Evolutionary conservation across 805 yeast genomes (phyloP).

Genomic region (Hanseniaspora vineae): DNA sequence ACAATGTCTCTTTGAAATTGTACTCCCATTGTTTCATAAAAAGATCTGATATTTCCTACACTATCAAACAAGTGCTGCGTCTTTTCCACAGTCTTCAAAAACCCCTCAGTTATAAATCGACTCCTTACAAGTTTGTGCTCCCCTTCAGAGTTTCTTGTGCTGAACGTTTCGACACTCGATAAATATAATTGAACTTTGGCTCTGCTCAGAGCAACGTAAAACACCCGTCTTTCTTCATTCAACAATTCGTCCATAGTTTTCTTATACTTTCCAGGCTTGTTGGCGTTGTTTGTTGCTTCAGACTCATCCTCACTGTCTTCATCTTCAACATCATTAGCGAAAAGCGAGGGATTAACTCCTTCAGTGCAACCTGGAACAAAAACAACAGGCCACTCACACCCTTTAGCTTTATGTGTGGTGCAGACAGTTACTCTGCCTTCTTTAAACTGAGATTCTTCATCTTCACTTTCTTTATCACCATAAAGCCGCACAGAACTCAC

Average conservation of each 20-base stretch:
- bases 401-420: conserved; percentile 88
- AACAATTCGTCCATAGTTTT: conserved; percentile 16
- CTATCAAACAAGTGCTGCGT: conserved; percentile 16
- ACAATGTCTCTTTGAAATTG: conserved; percentile 1
- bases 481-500: conserved; percentile 3
- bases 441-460: conserved; percentile 11
- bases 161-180: conserved; percentile 16
- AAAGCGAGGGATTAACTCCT: conserved; percentile 49
- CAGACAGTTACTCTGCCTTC: conserved; percentile 40
- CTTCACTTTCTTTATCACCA: conserved; percentile 4
- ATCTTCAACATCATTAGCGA: conserved; percentile 25
- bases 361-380: conserved; percentile 64
- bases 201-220: conserved; percentile 82
- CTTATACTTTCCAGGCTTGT: conserved; percentile 6
- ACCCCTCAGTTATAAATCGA: conserved; percentile 18
- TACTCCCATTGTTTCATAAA: conserved; percentile 12
- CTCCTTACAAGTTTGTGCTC: conserved; percentile 6
- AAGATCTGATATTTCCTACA: conserved; percentile 9
- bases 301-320: conserved; percentile 18
- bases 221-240: conserved; percentile 72
- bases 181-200: conserved; percentile 50
- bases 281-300: conserved; percentile 9
- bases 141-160: conserved; percentile 9
- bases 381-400: conserved; percentile 91
- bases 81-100: conserved; percentile 17